These are phyloP conservation scores for Kalaharituber pfeilii DNA, from an alignment of 2,329 filamentous ascomycete species.

Conservation along the genomic window DNA sequence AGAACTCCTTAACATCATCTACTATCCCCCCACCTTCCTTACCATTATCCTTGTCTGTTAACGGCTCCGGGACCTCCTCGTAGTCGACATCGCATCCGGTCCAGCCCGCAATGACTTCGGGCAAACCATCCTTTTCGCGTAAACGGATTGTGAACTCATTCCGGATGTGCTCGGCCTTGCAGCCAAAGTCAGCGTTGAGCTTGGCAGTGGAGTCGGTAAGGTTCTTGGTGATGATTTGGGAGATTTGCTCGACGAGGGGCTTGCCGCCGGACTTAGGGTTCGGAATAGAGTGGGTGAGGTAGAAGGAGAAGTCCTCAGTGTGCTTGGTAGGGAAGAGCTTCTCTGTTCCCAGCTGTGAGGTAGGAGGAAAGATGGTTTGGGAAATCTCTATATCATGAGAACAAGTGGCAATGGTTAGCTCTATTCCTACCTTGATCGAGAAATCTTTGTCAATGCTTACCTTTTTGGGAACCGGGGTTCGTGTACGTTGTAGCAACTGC, in stretches of 20 bases:
- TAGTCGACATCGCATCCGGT: slow-evolving; percentile 69
- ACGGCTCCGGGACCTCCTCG: slow-evolving; percentile 19
- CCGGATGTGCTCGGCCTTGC: slow-evolving; percentile 55
- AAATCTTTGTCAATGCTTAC: slow-evolving; percentile 18
- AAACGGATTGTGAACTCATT: slow-evolving; percentile 66
- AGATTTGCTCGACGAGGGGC: slow-evolving; percentile 41
- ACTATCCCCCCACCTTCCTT: slow-evolving; percentile 55
- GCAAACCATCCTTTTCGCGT: slow-evolving; percentile 55
- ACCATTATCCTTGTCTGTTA: slow-evolving; percentile 26
- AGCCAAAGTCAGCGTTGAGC: slow-evolving; percentile 63
- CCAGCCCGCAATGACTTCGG: slow-evolving; percentile 56
- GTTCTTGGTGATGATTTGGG: slow-evolving; percentile 60
- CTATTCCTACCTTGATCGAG: not conserved
- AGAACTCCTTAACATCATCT: slow-evolving; percentile 87
- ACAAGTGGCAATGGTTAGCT: not conserved
- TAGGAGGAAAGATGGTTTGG: slow-evolving; percentile 68
- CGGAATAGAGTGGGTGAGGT: slow-evolving; percentile 57
- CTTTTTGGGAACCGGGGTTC: slow-evolving; percentile 34
- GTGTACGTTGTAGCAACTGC: slow-evolving; percentile 59
- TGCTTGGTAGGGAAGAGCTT: slow-evolving; percentile 73
- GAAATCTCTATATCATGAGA: slow-evolving; percentile 45
- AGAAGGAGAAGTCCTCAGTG: slow-evolving; percentile 59
- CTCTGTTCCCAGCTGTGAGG: slow-evolving; percentile 55
- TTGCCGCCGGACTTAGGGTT: slow-evolving; percentile 29
- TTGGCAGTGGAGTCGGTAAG: slow-evolving; percentile 65